These are phyloP conservation scores for Pseudogymnoascus sp. DNA, from an alignment of 2,329 filamentous ascomycete genomes.

Conservation along the genomic window DNA sequence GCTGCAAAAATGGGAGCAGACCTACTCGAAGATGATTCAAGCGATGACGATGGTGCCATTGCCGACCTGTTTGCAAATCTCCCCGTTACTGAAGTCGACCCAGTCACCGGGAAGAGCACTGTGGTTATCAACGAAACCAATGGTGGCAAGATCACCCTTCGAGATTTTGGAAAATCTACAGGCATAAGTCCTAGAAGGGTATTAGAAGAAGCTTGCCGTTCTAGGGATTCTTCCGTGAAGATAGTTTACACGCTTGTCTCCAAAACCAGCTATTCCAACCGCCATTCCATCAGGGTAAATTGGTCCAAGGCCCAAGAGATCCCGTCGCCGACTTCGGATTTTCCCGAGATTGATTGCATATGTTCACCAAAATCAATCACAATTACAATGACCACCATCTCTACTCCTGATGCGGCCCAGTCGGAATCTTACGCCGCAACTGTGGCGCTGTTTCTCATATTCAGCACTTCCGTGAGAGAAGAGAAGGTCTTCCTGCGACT, in stretches of 20 bases:
- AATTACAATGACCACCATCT: conserved; percentile 68
- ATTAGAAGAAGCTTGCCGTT: conserved; percentile 78
- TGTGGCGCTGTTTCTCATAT: conserved; percentile 72
- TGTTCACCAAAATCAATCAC: conserved; percentile 44
- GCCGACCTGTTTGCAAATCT: conserved; percentile 53
- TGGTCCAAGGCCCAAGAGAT: conserved; percentile 71
- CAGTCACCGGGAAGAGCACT: conserved; percentile 48
- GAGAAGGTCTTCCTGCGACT: conserved; percentile 77
- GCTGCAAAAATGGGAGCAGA: conserved; percentile 53
- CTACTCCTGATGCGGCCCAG: conserved; percentile 69
- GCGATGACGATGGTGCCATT: conserved; percentile 47
- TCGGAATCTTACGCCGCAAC: conserved; percentile 85
- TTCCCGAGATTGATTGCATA: conserved; percentile 25
- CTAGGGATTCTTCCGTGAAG: conserved; percentile 62
- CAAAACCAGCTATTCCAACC: conserved; percentile 65
- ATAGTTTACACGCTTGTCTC: conserved; percentile 65
- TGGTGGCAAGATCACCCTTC: conserved; percentile 53
- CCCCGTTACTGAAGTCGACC: conserved; percentile 54
- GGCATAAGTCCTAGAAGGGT: conserved; percentile 70
- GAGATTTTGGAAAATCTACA: conserved; percentile 78
- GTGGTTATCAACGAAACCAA: conserved; percentile 47
- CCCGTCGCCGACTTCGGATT: conserved; percentile 30
- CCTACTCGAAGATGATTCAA: conserved; percentile 46
- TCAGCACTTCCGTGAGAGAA: conserved; percentile 70
- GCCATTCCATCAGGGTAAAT: conserved; percentile 64